A percentile compares a stretch with the other conserved stretches of the same genome.
Evolutionary conservation across 768 basidiomycete species (phyloP).

Genomic region (Xerocomellus chrysenteron): DNA sequence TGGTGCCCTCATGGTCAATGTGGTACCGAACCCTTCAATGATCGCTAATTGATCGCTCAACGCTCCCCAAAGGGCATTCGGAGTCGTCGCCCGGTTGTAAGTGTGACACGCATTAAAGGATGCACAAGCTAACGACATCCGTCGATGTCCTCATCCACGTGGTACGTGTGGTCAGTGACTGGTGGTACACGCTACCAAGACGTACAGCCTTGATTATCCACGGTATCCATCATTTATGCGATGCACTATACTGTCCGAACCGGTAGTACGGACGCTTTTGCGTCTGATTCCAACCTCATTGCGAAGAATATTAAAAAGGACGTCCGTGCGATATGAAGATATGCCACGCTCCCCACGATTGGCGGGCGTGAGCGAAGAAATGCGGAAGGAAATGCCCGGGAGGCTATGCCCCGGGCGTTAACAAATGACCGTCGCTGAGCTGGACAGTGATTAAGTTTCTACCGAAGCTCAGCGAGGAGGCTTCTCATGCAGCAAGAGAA

Average conservation of each 20-base stretch:
- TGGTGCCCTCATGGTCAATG: conserved; percentile 15
- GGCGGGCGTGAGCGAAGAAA: background rate
- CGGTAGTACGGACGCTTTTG: background rate
- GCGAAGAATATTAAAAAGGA: background rate
- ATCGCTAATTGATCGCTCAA: conserved; percentile 15
- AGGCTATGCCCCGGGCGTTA: conserved; percentile 4
- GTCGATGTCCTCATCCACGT: background rate
- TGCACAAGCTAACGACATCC: background rate
- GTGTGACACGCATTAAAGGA: no score
- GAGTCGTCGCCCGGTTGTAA: background rate
- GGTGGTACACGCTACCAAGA: background rate
- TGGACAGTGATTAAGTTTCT: conserved; percentile 13
- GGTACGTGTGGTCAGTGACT: background rate
- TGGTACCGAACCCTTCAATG: background rate
- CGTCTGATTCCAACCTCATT: background rate
- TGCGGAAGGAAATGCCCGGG: background rate
- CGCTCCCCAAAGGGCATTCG: background rate
- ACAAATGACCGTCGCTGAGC: conserved; percentile 14
- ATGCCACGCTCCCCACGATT: conserved; percentile 1
- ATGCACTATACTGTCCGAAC: conserved; percentile 3
- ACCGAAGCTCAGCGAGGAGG: background rate
- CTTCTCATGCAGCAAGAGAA: background rate
- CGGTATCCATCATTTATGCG: conserved; percentile 5
- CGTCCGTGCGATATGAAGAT: background rate
- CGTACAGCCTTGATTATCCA: conserved; percentile 8